Conservation (phyloP, 2,329 filamentous ascomycete genomes). For the Penicillium rolfsii region DNA sequence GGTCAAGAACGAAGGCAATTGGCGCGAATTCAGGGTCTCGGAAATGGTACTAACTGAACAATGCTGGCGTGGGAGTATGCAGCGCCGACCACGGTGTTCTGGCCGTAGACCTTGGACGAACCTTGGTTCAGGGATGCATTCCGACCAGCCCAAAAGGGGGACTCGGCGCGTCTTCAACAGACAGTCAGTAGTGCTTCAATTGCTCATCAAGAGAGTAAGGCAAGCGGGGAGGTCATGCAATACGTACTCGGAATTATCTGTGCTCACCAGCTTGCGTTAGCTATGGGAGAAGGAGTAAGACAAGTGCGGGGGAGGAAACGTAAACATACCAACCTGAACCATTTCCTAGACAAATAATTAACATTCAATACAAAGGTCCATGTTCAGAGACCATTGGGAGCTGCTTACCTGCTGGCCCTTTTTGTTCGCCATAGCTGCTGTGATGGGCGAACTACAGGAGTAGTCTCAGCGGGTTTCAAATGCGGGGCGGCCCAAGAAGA, state of each 20-base stretch:
- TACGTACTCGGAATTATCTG: slow-evolving; percentile 31
- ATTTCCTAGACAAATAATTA: slow-evolving; percentile 71
- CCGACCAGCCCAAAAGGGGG: slow-evolving; percentile 81
- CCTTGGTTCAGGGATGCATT: slow-evolving; percentile 58
- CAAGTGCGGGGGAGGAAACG: slow-evolving; percentile 24
- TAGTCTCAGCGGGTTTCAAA: slow-evolving; percentile 25
- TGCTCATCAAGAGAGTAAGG: slow-evolving; percentile 2
- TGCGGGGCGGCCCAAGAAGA: slow-evolving; percentile 28
- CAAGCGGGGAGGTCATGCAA: background rate
- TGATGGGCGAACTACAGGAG: slow-evolving; percentile 7
- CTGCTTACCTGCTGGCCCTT: slow-evolving; percentile 72
- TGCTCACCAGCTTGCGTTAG: slow-evolving; percentile 13
- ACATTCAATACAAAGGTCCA: slow-evolving; percentile 9
- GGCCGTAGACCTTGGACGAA: slow-evolving; percentile 62
- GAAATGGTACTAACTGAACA: slow-evolving; percentile 65
- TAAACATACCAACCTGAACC: slow-evolving; percentile 94
- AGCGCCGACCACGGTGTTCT: slow-evolving; percentile 82
- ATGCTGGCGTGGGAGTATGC: slow-evolving; percentile 97
- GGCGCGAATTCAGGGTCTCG: slow-evolving; percentile 48
- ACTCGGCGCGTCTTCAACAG: slow-evolving; percentile 66
- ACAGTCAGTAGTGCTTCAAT: slow-evolving; percentile 8
- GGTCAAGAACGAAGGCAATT: background rate
- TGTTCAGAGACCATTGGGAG: background rate
- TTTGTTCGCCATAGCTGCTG: slow-evolving; percentile 41
- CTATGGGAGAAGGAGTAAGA: slow-evolving; percentile 39